Base-by-base conservation (phyloP, 345 rosid genomes). In the Lepidium africanum region DNA sequence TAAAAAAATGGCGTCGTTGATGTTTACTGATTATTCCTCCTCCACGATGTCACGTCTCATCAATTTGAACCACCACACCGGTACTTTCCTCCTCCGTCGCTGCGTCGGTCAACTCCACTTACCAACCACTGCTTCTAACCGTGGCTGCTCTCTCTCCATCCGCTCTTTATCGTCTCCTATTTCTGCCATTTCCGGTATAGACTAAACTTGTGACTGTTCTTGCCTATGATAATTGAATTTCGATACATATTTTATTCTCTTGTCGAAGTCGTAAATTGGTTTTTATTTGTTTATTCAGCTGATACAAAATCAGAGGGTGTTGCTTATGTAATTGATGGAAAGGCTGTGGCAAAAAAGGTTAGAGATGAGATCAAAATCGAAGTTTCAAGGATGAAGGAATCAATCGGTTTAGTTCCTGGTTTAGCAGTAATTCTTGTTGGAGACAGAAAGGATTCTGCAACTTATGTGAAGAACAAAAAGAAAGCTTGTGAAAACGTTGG, bases 391-490 rank as follows among this genome's bases (percentile, higher is more conserved):
- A 84, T 92, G 96, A 89, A 86, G 77, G 96, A 86, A 32, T 88
- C 82, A 0, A 73, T 79, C 27, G 89, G 95, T 47, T 75, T 81
- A 49, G 85, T 84, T 65, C 98, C 93, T 14, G 98, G 96, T 5
- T 79, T 90, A 76, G 93, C 96, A 1, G 96, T 90, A 4, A 79
- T 92, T 56, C 86, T 92, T 49, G 91, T 86, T 63, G 96, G 98
- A 5, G 86, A 86, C 37, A 77, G 87, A 78, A 87, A 86, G 66
- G 96, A 89, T 69, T 89, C 98, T 12, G 91, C 86, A 12, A 86
- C 90, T 76, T 89, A 92, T 41, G 96, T 89, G 27, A 83, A 86
- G 41, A 89, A 85, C 83, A 89, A 92, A 83, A 90, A 88, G 76
- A 90, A 85, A 75, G 96, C 98, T 76, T 88, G 92, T 68, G 90